Conservation (phyloP, 768 basidiomycete genomes). For the Boletus speciosus region DNA sequence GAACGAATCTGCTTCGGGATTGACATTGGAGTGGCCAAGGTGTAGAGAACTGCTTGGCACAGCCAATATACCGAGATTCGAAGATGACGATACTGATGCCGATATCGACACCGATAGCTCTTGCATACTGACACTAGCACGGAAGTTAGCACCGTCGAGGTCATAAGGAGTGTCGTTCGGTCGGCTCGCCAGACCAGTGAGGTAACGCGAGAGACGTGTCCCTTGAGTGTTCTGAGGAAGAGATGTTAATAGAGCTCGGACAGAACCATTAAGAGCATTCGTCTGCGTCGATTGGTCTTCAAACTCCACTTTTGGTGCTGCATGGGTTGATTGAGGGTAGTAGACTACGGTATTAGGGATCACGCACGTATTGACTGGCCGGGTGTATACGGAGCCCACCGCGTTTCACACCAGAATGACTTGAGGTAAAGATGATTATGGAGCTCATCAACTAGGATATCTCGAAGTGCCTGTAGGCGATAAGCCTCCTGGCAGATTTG, state of each 20-base stretch:
- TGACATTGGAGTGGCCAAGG: conserved; percentile 34
- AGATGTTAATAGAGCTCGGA: conserved; percentile 30
- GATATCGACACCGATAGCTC: conserved; percentile 21
- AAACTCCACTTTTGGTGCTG: conserved; percentile 66
- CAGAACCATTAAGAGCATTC: conserved; percentile 21
- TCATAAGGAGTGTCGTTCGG: conserved; percentile 80
- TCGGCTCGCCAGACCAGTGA: conserved; percentile 61
- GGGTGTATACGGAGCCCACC: conserved; percentile 82
- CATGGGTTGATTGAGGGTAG: conserved; percentile 7
- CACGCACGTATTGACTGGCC: conserved; percentile 73
- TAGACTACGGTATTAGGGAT: not conserved
- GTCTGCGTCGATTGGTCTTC: conserved; percentile 43
- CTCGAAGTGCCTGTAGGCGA: conserved; percentile 68
- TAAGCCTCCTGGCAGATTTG: conserved; percentile 9
- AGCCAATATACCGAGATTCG: conserved; percentile 22
- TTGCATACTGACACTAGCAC: conserved; percentile 16
- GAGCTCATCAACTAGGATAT: conserved; percentile 92
- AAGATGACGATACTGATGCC: conserved; percentile 21
- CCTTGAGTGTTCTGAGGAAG: conserved; percentile 41
- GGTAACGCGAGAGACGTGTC: conserved; percentile 56
- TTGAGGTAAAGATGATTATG: conserved; percentile 98
- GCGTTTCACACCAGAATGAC: conserved; percentile 91
- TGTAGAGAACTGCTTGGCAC: conserved; percentile 19
- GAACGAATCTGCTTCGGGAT: conserved; percentile 93
- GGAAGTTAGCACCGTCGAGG: conserved; percentile 42